Evolutionary conservation across 208 protist genomes (phyloP), one percentile per base, ranked within the genome.

Genomic region (Leishmania amazonensis): DNA sequence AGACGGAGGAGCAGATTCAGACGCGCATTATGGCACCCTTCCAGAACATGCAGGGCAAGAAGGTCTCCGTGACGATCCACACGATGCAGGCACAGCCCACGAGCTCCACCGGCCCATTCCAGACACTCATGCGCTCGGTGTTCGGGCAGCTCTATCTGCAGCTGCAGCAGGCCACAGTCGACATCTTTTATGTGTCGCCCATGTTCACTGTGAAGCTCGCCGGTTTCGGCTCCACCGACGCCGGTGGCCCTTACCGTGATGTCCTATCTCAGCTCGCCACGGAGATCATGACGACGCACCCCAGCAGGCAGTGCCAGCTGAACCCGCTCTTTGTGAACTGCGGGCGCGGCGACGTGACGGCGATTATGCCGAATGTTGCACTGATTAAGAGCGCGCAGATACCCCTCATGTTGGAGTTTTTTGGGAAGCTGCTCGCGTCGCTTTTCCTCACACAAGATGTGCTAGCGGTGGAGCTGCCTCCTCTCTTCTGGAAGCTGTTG

Each of bases 401-500:
- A n/a, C 88, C 89, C 13, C 84, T 95, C 67, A 98, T 98, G 95
- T 91, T 98, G 49, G 91, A 97, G 81, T 99, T 99, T 83, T 92
- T 98, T 64, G 97, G 96, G 28, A 96, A 96, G 83, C 86, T 99
- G 58, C 94, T 99, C 78, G 98, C 97, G 13, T 87, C 96, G 17
- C 97, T 96, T 75, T 96, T 99, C 68, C 75, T 98, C 42, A 95
- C 94, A 11, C 89, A 92, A 51, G 92, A 99, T 71, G 57, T 98
- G 24, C 83, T 99, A 17, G 89, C 96, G 1, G 90, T 99, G 9
- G 92, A 98, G 88, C 89, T 99, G 76, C 95, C 98, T 49, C 88
- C 94, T 21, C 76, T 99, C 4, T 95, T 99, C 78, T 99, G 97
- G 97, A 98, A 99, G 81, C 83, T 88, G 60, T 80, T 99, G 2